Evolutionary conservation across 169 alveolate genomes (phyloP).

Genomic region (Cryptosporidium sp.): DNA sequence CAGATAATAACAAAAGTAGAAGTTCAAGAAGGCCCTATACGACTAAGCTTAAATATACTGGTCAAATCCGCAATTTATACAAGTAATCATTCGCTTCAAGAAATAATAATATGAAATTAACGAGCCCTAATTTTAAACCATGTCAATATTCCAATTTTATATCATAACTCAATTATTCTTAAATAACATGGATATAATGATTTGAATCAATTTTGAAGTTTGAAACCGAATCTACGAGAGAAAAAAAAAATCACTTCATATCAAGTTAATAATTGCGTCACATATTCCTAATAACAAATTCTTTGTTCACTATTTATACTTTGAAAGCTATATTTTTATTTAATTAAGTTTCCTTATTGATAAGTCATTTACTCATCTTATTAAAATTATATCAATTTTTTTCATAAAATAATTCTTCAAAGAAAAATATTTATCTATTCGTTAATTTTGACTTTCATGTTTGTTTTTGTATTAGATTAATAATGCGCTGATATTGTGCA

Average conservation of each 20-base stretch:
- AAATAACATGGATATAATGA: neutral
- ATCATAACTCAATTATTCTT: neutral
- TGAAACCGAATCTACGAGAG: no score
- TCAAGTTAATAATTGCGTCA: neutral
- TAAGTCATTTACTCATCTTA: neutral
- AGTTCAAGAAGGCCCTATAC: constrained; percentile 47
- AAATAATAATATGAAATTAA: no score
- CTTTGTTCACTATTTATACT: neutral
- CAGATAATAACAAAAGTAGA: neutral
- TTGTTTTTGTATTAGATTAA: no score
- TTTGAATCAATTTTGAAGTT: no score
- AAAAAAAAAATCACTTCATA: neutral
- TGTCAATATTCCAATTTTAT: neutral
- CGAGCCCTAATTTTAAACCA: neutral
- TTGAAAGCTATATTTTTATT: neutral
- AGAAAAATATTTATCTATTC: no score
- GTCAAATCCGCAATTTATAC: constrained; percentile 2
- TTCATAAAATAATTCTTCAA: no score
- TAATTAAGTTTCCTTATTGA: neutral
- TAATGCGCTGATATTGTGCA: neutral
- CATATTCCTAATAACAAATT: neutral
- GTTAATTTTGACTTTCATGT: no score
- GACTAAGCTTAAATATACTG: constrained; percentile 30
- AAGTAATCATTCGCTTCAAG: neutral
- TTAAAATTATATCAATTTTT: no score